Conservation (phyloP, 2,329 filamentous ascomycete genomes). For the Helotiales sp. region DNA sequence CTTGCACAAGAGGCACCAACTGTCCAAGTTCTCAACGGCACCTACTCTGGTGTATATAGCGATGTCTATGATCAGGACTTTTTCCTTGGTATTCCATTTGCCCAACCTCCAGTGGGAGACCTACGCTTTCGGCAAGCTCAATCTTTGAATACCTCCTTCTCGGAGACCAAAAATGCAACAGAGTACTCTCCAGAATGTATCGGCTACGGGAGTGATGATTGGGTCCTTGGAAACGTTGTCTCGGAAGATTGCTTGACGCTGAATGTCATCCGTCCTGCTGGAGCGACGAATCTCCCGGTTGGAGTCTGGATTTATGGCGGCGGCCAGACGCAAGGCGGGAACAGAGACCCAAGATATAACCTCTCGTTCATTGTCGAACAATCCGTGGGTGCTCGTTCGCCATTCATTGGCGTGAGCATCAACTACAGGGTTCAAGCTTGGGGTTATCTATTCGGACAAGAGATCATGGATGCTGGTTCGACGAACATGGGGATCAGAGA, state of each 20-base stretch:
- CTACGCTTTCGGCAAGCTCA: slow-evolving; percentile 17
- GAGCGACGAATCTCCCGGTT: slow-evolving; percentile 44
- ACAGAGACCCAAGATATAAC: slow-evolving; percentile 53
- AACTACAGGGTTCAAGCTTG: slow-evolving; percentile 47
- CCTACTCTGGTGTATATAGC: slow-evolving; percentile 20
- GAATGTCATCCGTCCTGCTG: slow-evolving; percentile 53
- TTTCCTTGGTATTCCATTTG: slow-evolving; percentile 25
- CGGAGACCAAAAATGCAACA: slow-evolving; percentile 16
- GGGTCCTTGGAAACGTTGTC: slow-evolving; percentile 9
- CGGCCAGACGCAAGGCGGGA: slow-evolving; percentile 37
- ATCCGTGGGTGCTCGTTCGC: slow-evolving; percentile 41
- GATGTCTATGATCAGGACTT: slow-evolving; percentile 22
- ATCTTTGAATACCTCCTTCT: slow-evolving; percentile 20
- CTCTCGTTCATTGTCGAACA: slow-evolving; percentile 54
- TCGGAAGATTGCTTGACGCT: slow-evolving; percentile 54
- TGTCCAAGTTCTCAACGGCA: slow-evolving; percentile 24
- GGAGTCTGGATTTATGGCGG: slow-evolving; percentile 54
- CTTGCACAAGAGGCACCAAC: slow-evolving; percentile 11
- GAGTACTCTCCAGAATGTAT: slow-evolving; percentile 15
- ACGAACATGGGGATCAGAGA: slow-evolving; percentile 47
- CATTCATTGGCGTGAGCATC: slow-evolving; percentile 46
- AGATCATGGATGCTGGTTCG: slow-evolving; percentile 41
- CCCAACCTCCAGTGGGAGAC: slow-evolving; percentile 19
- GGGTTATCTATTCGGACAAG: slow-evolving; percentile 44
- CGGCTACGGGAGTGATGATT: slow-evolving; percentile 19